These are phyloP conservation scores for Tuber aestivum DNA, from an alignment of 495 filamentous ascomycete species.

Conservation along the genomic window DNA sequence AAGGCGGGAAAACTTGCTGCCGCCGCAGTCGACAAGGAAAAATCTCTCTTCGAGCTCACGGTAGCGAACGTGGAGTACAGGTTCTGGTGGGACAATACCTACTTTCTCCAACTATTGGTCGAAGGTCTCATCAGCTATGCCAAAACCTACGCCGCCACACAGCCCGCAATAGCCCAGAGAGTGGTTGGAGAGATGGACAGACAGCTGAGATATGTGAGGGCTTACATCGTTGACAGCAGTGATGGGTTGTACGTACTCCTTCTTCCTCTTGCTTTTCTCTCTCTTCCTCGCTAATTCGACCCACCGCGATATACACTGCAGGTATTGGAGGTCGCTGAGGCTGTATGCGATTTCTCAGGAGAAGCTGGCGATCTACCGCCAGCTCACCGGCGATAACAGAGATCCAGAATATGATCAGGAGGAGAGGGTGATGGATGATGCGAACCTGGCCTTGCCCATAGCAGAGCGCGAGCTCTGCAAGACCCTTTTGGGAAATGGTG, in stretches of 20 bases:
- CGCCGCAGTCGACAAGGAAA: constrained; percentile 29
- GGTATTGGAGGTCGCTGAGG: constrained; percentile 28
- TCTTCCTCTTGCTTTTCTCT: neutral
- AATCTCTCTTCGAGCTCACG: constrained; percentile 31
- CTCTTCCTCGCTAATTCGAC: neutral
- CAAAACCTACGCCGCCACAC: constrained; percentile 18
- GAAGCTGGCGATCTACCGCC: constrained; percentile 22
- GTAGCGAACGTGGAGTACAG: constrained; percentile 21
- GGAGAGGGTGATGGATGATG: constrained; percentile 30
- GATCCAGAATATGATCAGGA: constrained; percentile 15
- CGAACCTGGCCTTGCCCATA: constrained; percentile 26
- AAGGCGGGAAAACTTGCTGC: constrained; percentile 30
- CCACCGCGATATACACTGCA: neutral
- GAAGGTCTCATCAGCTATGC: constrained; percentile 35
- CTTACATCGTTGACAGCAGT: constrained; percentile 30
- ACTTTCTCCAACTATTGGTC: constrained; percentile 38
- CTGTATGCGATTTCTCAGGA: constrained; percentile 32
- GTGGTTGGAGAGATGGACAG: constrained; percentile 28
- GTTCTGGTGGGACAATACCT: constrained; percentile 41
- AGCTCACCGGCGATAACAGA: constrained; percentile 32
- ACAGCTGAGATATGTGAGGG: constrained; percentile 30
- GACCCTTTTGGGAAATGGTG: constrained; percentile 32
- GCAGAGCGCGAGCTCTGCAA: constrained; percentile 27
- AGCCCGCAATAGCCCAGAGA: constrained; percentile 10
- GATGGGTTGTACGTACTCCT: constrained; percentile 33